Evolutionary conservation across 768 basidiomycete genomes (phyloP), one percentile per base, ranked within the genome.

Genomic region (Serpula lacrymans): DNA sequence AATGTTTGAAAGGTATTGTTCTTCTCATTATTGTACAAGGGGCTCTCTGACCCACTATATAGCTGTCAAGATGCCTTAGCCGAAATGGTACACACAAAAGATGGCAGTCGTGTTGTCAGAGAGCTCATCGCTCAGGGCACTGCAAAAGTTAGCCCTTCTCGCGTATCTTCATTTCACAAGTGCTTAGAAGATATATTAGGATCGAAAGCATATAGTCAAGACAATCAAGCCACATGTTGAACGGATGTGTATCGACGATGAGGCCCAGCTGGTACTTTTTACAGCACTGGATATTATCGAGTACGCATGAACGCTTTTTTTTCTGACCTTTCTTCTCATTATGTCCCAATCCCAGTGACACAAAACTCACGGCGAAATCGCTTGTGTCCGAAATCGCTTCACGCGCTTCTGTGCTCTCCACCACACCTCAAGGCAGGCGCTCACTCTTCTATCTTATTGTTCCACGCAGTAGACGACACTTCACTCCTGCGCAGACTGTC

Each of bases 11-110:
- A 81, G 71, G 83, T 91, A 45, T 45, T 71, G 56, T 13, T 43
- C 2, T 20, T 14, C 7, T 18, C n/a, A 10, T 5, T n/a, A 21
- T n/a, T 4, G 10, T 39, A 14, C 10, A 12, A 20, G 11, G 27
- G 6, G 4, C 34, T 24, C 13, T 18, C 37, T 33, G 43, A 45
- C 22, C 22, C 25, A 2, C 32, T 55, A 9, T 46, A 22, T 46
- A 90, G 88, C 37, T 88, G 86, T 51, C 82, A 89, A 47, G 92
- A 95, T 29, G 74, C 84, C 14, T 68, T 95, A 6, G 84, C 92
- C 0, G 93, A 96, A 56, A 88, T 95, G 75, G 89, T 93, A 0
- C 93, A 97, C 54, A 97, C 93, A 12, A 90, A 80, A 55, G 88
- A 95, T 51, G 93, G 93, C 14, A 88, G 89, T 43, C 80, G 88